Evolutionary conservation across 2,329 filamentous ascomycete species (phyloP).

Genomic region (Fusarium beomiforme): DNA sequence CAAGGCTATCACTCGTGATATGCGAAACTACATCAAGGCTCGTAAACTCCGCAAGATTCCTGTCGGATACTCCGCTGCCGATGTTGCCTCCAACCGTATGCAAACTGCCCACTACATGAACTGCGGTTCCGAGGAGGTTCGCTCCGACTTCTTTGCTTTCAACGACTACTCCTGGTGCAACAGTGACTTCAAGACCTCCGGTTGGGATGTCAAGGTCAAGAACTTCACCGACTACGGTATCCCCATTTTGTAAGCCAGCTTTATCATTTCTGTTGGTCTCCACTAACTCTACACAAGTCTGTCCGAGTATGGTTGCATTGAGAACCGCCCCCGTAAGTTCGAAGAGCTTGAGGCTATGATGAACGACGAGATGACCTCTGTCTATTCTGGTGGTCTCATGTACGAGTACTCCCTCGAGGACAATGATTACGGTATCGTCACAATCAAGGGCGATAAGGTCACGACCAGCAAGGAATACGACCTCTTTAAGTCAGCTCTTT

Average conservation of each 20-base stretch:
- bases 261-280: not conserved
- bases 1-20: constrained; percentile 82
- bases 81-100: constrained; percentile 85
- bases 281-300: constrained; percentile 59
- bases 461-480: constrained; percentile 70
- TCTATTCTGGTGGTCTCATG: constrained; percentile 95
- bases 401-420: constrained; percentile 91
- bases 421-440: constrained; percentile 83
- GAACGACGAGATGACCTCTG: constrained; percentile 80
- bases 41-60: constrained; percentile 72
- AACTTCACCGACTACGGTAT: constrained; percentile 88
- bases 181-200: constrained; percentile 73
- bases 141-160: constrained; percentile 89
- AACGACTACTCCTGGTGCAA: constrained; percentile 93
- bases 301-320: constrained; percentile 92
- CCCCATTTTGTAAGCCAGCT: constrained; percentile 75
- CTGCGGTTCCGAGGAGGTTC: constrained; percentile 84
- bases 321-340: constrained; percentile 79
- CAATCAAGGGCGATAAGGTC: constrained; percentile 65
- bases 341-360: constrained; percentile 84
- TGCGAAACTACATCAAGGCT: constrained; percentile 74
- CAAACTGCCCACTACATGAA: constrained; percentile 94
- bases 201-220: constrained; percentile 89
- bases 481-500: constrained; percentile 59
- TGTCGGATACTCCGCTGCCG: constrained; percentile 82